A percentile compares a stretch with the other conserved stretches of the same genome.
These are phyloP conservation scores for Colletotrichum sp. DNA, from an alignment of 2,329 filamentous ascomycete species.

Conservation along the genomic window DNA sequence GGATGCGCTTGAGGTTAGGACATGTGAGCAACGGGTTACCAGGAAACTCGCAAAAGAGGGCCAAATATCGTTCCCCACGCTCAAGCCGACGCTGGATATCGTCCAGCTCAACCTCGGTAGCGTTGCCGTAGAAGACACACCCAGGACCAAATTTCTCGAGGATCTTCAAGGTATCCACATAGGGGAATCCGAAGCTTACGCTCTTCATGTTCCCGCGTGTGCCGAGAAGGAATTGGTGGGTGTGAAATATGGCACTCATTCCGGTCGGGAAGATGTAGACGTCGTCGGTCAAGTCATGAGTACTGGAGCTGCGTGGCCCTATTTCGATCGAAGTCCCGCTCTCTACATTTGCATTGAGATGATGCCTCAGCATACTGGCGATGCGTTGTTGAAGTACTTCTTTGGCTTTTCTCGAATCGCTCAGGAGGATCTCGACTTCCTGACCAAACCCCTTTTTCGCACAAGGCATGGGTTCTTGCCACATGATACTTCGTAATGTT, in stretches of 20 bases:
- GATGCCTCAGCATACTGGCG: slow-evolving; percentile 65
- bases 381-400: slow-evolving; percentile 81
- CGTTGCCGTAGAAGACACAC: slow-evolving; percentile 84
- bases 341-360: not conserved
- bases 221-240: slow-evolving; percentile 75
- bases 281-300: slow-evolving; percentile 58
- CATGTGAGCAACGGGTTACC: slow-evolving; percentile 88
- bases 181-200: slow-evolving; percentile 93
- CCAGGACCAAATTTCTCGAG: slow-evolving; percentile 93
- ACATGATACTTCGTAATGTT: not conserved
- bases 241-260: slow-evolving; percentile 94
- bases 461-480: too few relatives aligned
- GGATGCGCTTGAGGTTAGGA: slow-evolving; percentile 82
- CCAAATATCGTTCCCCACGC: slow-evolving; percentile 77
- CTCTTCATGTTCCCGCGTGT: slow-evolving; percentile 72
- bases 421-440: not conserved
- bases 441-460: not conserved
- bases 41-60: slow-evolving; percentile 93
- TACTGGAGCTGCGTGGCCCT: not conserved
- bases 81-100: slow-evolving; percentile 76
- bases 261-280: slow-evolving; percentile 88
- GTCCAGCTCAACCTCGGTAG: slow-evolving; percentile 78
- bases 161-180: slow-evolving; percentile 95
- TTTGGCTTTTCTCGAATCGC: slow-evolving; percentile 35
- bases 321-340: not conserved